Evolutionary conservation across 2,329 filamentous ascomycete genomes (phyloP), one percentile per base, ranked within the genome.

Genomic region (Tricladium varicosporioides): DNA sequence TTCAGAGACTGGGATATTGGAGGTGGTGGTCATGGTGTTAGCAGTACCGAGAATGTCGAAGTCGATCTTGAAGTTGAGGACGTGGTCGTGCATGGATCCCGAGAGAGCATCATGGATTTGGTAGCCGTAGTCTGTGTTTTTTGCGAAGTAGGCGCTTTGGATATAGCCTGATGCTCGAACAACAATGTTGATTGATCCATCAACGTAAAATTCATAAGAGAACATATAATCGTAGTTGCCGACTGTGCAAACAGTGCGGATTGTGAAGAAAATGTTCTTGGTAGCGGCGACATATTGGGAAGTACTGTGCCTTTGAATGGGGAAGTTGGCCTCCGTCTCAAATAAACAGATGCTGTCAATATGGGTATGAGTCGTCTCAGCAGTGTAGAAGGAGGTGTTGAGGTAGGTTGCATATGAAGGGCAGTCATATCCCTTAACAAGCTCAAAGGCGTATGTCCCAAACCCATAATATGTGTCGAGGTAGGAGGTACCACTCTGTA

Each of bases 221-320:
- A 81, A 76, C n/a, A 74, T 74, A 57, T 76, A 78, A 60, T 83
- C 80, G 64, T 83, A 82, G 67, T 83, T 83, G 1, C 78, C 79
- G 2, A 83, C 75, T 0, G 79, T 81, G 1, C 74, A 72, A 2
- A 82, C 74, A 1, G 71, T 74, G 0, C 80, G 72, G 2, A 83
- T 68, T 0, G 72, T 71, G 43, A 83, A 75, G 31, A 75, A 72
- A 1, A 72, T 74, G 58, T 78, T 81, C 64, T 79, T 79, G 13
- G 76, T 77, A 1, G 74, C 74, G 1, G 72, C 71, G 1, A 78
- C 74, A 57, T 78, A 74, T 5, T 68, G 68, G 14, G 60, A 57
- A 0, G 74, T 72, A 14, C 71, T 74, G 64, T 84, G 81, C 0
- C 81, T 73, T 50, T 75, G 74, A 1, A 84, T 74, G 1, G 80